Conservation (phyloP, 2,329 filamentous ascomycete species). For the Cercospora zeina region DNA sequence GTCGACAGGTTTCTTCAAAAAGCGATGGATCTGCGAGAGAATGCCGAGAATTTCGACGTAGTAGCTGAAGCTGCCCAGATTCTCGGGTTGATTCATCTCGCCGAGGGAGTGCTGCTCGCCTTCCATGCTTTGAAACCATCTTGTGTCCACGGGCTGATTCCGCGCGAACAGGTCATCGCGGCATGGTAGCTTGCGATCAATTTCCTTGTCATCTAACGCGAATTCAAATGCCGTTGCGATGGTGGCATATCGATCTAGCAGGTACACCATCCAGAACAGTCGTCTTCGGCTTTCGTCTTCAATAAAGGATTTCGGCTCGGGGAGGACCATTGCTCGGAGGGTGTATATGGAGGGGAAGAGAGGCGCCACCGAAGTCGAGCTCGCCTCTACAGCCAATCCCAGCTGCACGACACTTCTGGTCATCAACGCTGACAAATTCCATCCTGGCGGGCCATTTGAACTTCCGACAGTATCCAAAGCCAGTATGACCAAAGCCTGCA, state of each 20-base stretch:
- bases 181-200: conserved; percentile 82
- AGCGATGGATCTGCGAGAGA: conserved; percentile 81
- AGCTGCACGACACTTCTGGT: conserved; percentile 86
- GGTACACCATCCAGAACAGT: conserved; percentile 92
- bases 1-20: conserved; percentile 84
- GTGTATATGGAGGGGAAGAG: conserved; percentile 86
- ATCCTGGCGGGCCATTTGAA: conserved; percentile 86
- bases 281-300: conserved; percentile 84
- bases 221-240: conserved; percentile 92
- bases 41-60: conserved; percentile 89
- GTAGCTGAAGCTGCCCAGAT: conserved; percentile 83
- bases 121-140: conserved; percentile 70
- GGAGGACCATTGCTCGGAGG: conserved; percentile 77
- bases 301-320: conserved; percentile 80
- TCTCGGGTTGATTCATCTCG: conserved; percentile 67
- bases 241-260: conserved; percentile 86
- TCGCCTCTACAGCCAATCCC: conserved; percentile 79
- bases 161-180: conserved; percentile 82
- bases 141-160: conserved; percentile 79
- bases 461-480: conserved; percentile 81
- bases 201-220: conserved; percentile 82
- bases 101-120: conserved; percentile 48
- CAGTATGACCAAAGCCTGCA: conserved; percentile 84
- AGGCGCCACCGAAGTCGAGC: conserved; percentile 74
- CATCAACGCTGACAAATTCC: conserved; percentile 88